Percentiles rank a stretch among this genome's conserved stretches.
These are phyloP conservation scores for Lipomyces oligophaga DNA, from an alignment of 805 yeast species.

Conservation along the genomic window DNA sequence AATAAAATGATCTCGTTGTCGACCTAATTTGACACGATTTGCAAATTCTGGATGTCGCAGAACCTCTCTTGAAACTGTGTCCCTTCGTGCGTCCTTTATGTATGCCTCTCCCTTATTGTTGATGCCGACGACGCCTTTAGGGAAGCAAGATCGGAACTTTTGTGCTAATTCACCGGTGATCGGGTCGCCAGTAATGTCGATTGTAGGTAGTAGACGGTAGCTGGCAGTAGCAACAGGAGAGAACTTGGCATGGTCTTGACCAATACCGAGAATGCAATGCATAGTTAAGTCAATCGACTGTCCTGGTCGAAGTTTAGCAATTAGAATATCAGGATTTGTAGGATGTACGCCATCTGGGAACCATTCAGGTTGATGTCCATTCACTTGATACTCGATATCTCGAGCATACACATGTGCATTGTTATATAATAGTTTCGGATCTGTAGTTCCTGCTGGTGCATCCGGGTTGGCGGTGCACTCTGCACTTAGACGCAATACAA, in stretches of 20 bases:
- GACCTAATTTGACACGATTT: slow-evolving; percentile 85
- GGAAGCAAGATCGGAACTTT: slow-evolving; percentile 84
- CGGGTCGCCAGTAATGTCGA: slow-evolving; percentile 63
- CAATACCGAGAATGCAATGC: slow-evolving; percentile 87
- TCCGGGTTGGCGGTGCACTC: slow-evolving; percentile 81
- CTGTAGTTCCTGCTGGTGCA: slow-evolving; percentile 71
- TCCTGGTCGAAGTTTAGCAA: slow-evolving; percentile 93
- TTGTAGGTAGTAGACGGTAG: slow-evolving; percentile 85
- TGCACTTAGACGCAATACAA: slow-evolving; percentile 76
- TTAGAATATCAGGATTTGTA: slow-evolving; percentile 75
- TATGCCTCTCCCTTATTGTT: slow-evolving; percentile 53
- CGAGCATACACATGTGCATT: slow-evolving; percentile 85
- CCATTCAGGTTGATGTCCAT: slow-evolving; percentile 74
- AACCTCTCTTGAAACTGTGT: slow-evolving; percentile 95
- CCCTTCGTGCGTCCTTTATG: slow-evolving; percentile 87
- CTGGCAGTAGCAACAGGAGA: slow-evolving; percentile 97
- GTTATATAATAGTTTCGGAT: slow-evolving; percentile 77
- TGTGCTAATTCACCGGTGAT: slow-evolving; percentile 72
- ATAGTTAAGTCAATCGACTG: slow-evolving; percentile 90
- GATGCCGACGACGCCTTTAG: slow-evolving; percentile 74
- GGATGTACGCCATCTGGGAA: slow-evolving; percentile 49
- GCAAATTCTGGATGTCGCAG: slow-evolving; percentile 87
- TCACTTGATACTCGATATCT: slow-evolving; percentile 86
- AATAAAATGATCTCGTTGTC: slow-evolving; percentile 87
- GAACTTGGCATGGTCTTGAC: slow-evolving; percentile 94